Conservation (phyloP, 495 filamentous ascomycete species). For the Annulohypoxylon moriforme region DNA sequence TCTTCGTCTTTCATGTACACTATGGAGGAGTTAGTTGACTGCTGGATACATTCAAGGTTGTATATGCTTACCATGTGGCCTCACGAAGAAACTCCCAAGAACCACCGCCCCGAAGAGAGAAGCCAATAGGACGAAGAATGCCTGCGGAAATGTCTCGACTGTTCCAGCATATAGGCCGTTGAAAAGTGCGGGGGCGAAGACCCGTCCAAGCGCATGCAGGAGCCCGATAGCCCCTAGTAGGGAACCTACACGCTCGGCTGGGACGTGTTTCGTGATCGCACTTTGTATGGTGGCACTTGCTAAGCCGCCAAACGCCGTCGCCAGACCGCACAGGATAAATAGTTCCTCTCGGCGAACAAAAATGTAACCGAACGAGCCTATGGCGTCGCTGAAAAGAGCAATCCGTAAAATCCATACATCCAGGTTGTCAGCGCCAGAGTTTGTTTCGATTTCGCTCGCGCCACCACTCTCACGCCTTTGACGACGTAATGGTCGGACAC, state of each 20-base stretch:
- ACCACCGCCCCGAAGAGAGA: conserved; percentile 74
- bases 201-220: conserved; percentile 82
- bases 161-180: conserved; percentile 87
- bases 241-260: conserved; percentile 80
- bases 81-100: conserved; percentile 73
- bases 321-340: conserved; percentile 73
- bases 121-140: conserved; percentile 81
- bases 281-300: conserved; percentile 85
- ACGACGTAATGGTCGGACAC: conserved; percentile 57
- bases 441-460: conserved; percentile 53
- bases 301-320: conserved; percentile 83
- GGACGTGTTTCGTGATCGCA: conserved; percentile 89
- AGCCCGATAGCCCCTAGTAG: conserved; percentile 88
- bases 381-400: conserved; percentile 79
- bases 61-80: conserved; percentile 73
- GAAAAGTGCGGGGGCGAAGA: conserved; percentile 83
- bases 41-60: neutral
- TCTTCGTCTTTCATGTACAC: conserved; percentile 44
- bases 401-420: conserved; percentile 82
- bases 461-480: conserved; percentile 46
- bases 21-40: conserved; percentile 12
- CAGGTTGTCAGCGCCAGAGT: conserved; percentile 77
- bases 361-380: conserved; percentile 80
- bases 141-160: conserved; percentile 78
- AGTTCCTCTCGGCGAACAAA: conserved; percentile 65